Conservation (phyloP, 2,329 filamentous ascomycete species). For the Mycocentrospora acerina region DNA sequence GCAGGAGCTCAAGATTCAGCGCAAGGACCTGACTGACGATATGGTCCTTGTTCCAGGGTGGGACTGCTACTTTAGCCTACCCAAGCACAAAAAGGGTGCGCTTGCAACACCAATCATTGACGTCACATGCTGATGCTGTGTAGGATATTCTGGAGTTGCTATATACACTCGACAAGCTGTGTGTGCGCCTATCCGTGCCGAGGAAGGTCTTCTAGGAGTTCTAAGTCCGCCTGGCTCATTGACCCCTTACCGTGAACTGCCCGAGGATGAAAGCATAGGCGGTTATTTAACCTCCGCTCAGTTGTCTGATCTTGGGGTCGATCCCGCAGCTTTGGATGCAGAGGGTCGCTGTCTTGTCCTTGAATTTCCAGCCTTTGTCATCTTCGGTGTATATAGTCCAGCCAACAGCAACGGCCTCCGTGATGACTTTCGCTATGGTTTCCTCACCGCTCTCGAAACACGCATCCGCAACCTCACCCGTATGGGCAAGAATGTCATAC, state of each 20-base stretch:
- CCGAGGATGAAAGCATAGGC: constrained; percentile 74
- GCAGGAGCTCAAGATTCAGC: constrained; percentile 95
- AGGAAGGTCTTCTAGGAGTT: constrained; percentile 88
- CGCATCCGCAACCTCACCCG: constrained; percentile 80
- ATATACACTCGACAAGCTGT: constrained; percentile 89
- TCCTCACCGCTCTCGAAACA: constrained; percentile 76
- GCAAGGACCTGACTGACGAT: constrained; percentile 87
- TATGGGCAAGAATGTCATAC: constrained; percentile 79
- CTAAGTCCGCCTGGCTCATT: constrained; percentile 72
- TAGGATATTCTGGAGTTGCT: constrained; percentile 92
- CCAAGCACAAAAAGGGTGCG: constrained; percentile 86
- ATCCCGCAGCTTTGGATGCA: constrained; percentile 75
- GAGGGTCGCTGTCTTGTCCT: constrained; percentile 90
- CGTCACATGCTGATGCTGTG: constrained; percentile 13
- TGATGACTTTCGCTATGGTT: constrained; percentile 78
- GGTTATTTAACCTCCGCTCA: constrained; percentile 78
- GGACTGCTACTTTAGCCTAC: constrained; percentile 95
- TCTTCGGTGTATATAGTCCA: constrained; percentile 90
- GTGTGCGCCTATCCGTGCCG: constrained; percentile 83
- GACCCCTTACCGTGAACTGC: constrained; percentile 72
- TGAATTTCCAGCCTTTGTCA: constrained; percentile 92
- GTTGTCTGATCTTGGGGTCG: constrained; percentile 60
- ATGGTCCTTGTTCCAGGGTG: constrained; percentile 94
- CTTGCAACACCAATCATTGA: neutral
- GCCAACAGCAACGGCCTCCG: constrained; percentile 83